phyloP scores from a whole-genome alignment of 1,139 yeast species.

The Kurtzmaniella quercitrusa region DNA sequence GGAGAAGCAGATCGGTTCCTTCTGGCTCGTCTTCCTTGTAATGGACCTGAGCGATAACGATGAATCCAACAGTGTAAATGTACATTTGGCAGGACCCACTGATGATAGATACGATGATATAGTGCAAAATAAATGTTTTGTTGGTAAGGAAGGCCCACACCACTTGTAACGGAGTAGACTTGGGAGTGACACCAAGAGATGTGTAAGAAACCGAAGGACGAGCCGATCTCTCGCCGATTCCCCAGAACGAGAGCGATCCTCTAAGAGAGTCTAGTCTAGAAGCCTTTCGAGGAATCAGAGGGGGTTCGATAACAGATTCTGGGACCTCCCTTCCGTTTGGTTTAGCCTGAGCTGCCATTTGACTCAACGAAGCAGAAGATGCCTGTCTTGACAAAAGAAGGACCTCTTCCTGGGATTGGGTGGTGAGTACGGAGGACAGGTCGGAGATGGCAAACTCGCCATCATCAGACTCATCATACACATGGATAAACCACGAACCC shows the following conservation, averaged over 20 bases:
- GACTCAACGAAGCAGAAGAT: constrained; percentile 4
- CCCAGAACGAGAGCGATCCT: constrained; percentile 42
- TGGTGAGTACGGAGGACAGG: constrained; percentile 2
- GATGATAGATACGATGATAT: constrained; percentile 28
- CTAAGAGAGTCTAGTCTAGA: constrained; percentile 16
- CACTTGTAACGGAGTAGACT: constrained; percentile 1
- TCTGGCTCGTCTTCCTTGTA: constrained; percentile 12
- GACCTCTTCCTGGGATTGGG: constrained; percentile 5
- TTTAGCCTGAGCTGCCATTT: neutral
- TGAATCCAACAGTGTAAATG: constrained; percentile 41
- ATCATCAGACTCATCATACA: constrained; percentile 20
- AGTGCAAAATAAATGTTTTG: constrained; percentile 30
- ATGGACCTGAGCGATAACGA: constrained; percentile 38
- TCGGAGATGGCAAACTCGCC: constrained; percentile 14
- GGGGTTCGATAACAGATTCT: neutral
- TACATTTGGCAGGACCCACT: constrained; percentile 43
- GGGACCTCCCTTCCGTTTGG: neutral
- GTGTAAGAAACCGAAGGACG: constrained; percentile 16
- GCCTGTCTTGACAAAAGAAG: constrained; percentile 6
- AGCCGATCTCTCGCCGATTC: constrained; percentile 26
- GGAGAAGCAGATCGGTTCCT: neutral
- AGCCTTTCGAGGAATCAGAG: constrained; percentile 1
- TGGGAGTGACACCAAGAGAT: neutral
- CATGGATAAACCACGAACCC: constrained; percentile 36
- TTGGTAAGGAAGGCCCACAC: constrained; percentile 18